Evolutionary conservation across 2,329 filamentous ascomycete species (phyloP), one percentile per base, ranked within the genome.

Genomic region (Esteya vermicola): DNA sequence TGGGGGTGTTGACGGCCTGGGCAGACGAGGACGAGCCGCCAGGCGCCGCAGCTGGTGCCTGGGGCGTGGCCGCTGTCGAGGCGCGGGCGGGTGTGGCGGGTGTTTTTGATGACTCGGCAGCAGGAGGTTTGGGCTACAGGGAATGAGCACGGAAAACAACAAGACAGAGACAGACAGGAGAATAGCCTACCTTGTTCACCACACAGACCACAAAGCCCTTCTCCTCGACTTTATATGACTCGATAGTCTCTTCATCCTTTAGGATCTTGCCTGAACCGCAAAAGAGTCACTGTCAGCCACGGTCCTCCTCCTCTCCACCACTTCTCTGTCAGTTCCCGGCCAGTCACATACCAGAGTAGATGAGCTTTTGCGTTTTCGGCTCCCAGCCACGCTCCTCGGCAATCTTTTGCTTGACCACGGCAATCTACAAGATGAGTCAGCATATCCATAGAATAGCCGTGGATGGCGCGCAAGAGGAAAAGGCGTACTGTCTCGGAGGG

Each of bases 141-240:
- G n/a, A n/a, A n/a, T n/a, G n/a, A n/a, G n/a, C n/a, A n/a, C n/a
- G n/a, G n/a, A n/a, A n/a, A n/a, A n/a, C n/a, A n/a, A n/a, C n/a
- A n/a, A n/a, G n/a, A n/a, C n/a, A n/a, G n/a, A n/a, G n/a, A n/a
- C n/a, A n/a, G n/a, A n/a, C n/a, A n/a, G n/a, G n/a, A n/a, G n/a
- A n/a, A n/a, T 8, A n/a, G 41, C 42, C 40, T 67, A 93, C 88
- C 83, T 96, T 96, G 58, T 85, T 85, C 53, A 93, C 80, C 78
- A 98, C 94, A 67, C 91, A 98, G 45, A 98, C 91, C 54, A 98
- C 86, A 60, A 96, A 98, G 28, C 91, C 91, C 72, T 96, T 98
- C 73, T 96, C 91, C 64, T 98, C 89, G 48, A 98, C 96, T 64
- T 85, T 94, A 69, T 96, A 96, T 31, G 84, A 88, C 61, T 86